Base-by-base conservation (phyloP, 2,329 filamentous ascomycete genomes). In the Aspergillus flavus region DNA sequence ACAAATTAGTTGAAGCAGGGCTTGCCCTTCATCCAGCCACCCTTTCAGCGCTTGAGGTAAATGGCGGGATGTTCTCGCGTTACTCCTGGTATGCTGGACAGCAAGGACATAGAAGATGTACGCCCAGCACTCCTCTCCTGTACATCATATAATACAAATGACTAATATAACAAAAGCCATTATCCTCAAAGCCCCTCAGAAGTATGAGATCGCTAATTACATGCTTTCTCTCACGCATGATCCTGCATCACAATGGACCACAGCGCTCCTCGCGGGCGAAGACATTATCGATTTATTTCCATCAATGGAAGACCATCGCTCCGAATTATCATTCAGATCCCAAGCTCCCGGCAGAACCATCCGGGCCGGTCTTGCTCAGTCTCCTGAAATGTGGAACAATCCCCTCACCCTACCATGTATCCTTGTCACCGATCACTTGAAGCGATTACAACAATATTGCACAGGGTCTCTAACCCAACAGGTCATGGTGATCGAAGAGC, bases 181-280 rank as follows among this genome's bases (percentile, higher is more conserved):
- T 9, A 32, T 61, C 28, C 34, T 61, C 14, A 61, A 61, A 41
- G 59, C 43, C 11, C 59, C 59, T 10, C 59, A 61, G 11, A 61
- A 61, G n/a, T 61, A 52, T 10, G 59, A 61, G 30, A 57, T 61
- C n/a, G 59, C 53, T 6, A 61, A 61, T 30, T 48, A 57, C 12
- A 61, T 61, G 54, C 53, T 61, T 9, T 61, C 59, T 6, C 59
- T 61, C 23, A 57, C 59, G 10, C 54, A 61, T 19, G 43, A 61
- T 50, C 19, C 28, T 9, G 43, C 9, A 12, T 61, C n/a, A 16
- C n/a, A 23, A 16, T 46, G 43, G 43, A 46, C 43, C 11, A 46
- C 43, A 12, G 43, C 43, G 14, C 21, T 46, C 9, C 43, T 46
- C 11, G 43, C n/a, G n/a, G 43, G 43, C 21, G 43, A 46, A 23